Base-by-base conservation (phyloP, 1,284 basidiomycete genomes). In the Cryptococcus maquisensis region DNA sequence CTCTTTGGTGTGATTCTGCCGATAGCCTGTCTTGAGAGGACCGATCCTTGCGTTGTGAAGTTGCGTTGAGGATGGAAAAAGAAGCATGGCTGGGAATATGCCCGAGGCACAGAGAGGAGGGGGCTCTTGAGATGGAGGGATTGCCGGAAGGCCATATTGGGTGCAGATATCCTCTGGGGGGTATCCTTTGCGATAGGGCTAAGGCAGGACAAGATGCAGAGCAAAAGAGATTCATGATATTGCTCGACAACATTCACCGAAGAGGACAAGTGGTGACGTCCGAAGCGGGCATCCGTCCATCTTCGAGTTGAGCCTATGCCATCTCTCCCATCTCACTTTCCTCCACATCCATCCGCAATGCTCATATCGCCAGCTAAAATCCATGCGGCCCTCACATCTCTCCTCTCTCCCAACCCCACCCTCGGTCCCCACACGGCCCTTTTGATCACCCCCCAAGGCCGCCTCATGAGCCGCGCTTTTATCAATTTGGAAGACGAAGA, bases 1-100 rank as follows among this genome's bases (percentile, higher is more conserved):
- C 68, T 47, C 47, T 71, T 72, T 1, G 68, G 68, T 9, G 66
- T 67, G 43, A 73, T 73, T 21, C 66, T 38, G 1, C 68, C 70
- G 6, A 72, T 46, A 10, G 54, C 56, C 40, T 67, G 63, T 16
- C 39, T 40, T 40, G 39, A n/a, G 16, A 21, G 10, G 16, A n/a
- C 20, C 15, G 39, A 21, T 40, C n/a, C 20, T n/a, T n/a, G n/a
- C 12, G 16, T 40, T 9, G 39, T n/a, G 10, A 40, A n/a, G 20
- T 40, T 40, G 2, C 39, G 39, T n/a, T 21, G 39, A 40, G 39
- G 20, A 6, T 15, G 39, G 20, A 40, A 15, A 16, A 16, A 40
- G 28, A 32, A 4, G 28, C 28, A 32, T 32, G 28, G 28, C 28
- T 32, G 28, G 28, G 28, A 32, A 10, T 32, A 32, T 32, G 28